Base-by-base conservation (phyloP, 2,329 filamentous ascomycete genomes). In the Neonectria punicea region DNA sequence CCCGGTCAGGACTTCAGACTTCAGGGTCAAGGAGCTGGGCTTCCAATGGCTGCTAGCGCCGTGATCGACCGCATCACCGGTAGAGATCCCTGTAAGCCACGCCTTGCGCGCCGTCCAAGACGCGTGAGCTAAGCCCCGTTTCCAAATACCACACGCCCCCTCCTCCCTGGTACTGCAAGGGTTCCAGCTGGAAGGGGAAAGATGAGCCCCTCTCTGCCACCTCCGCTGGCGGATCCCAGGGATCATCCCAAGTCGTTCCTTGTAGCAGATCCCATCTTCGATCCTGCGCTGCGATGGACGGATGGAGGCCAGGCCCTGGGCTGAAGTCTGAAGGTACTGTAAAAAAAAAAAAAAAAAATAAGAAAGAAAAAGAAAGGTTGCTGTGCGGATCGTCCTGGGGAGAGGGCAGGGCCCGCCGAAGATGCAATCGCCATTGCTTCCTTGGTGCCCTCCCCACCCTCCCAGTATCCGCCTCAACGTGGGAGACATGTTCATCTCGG, bases 1-100 rank as follows among this genome's bases (percentile, higher is more conserved):
- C 25, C 5, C 25, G 25, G 25, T 3, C 25, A 25, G 25, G 25
- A 25, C 25, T 25, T 25, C 25, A 3, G 25, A 25, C 43, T 25
- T 14, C 43, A 43, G 53, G 59, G 46, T 63, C 54, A 50, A n/a
- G 49, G 50, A 30, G 32, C 20, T 30, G 30, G 41, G 25, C 32
- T 22, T 43, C 50, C 4, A 41, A 55, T 46, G 25, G 25, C 20
- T 63, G 51, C 71, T 73, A 73, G 71, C 60, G 63, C 5, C 3
- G 58, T 68, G 71, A 73, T 73, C 71, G 73, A 69, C 71, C 34
- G 47, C 28, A 58, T 60, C 60, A 68, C 71, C 65, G 70, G 71
- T 47, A 55, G 10, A 44, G 18, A 67, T 59, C 66, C 68, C 58
- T 70, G 67, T 28, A 63, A 58, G 65, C 61, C 68, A 73, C 57